Conservation (phyloP, 23 red algal species). For the Gracilariopsis chorda region DNA sequence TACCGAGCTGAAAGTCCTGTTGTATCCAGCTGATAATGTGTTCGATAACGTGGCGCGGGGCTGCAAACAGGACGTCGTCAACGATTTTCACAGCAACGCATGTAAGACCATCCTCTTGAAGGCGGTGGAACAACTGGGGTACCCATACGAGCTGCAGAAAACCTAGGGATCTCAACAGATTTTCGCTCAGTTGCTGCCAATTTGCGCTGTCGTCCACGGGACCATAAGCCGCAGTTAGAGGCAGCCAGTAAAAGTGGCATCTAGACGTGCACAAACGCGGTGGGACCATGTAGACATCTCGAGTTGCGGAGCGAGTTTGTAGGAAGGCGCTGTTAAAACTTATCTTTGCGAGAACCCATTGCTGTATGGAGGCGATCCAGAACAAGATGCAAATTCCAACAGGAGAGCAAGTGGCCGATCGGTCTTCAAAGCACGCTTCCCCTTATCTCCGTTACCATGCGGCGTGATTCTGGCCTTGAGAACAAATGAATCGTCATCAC, state of each 20-base stretch:
- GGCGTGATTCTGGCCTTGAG: slow-evolving; percentile 40
- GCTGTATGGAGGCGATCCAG: background rate
- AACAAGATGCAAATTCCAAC: slow-evolving; percentile 14
- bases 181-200: slow-evolving; percentile 36
- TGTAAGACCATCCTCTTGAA: background rate
- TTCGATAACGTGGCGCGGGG: background rate
- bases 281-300: slow-evolving; percentile 47
- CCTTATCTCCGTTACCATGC: slow-evolving; percentile 9
- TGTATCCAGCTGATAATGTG: background rate
- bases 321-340: slow-evolving; percentile 46
- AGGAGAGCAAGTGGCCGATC: slow-evolving; percentile 30
- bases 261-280: background rate
- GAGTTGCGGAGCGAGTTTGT: background rate
- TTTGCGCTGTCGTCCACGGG: slow-evolving; percentile 8
- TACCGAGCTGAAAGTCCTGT: background rate
- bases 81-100: slow-evolving; percentile 24
- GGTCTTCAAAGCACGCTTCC: background rate
- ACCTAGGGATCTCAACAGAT: background rate
- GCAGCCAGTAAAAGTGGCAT: slow-evolving; percentile 1
- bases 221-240: slow-evolving; percentile 21
- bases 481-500: background rate
- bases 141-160: slow-evolving; percentile 5
- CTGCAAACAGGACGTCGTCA: slow-evolving; percentile 35
- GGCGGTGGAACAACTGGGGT: slow-evolving; percentile 8
- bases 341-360: slow-evolving; percentile 25